Evolutionary conservation across 768 basidiomycete genomes (phyloP).

Genomic region (Sistotremastrum suecicum): DNA sequence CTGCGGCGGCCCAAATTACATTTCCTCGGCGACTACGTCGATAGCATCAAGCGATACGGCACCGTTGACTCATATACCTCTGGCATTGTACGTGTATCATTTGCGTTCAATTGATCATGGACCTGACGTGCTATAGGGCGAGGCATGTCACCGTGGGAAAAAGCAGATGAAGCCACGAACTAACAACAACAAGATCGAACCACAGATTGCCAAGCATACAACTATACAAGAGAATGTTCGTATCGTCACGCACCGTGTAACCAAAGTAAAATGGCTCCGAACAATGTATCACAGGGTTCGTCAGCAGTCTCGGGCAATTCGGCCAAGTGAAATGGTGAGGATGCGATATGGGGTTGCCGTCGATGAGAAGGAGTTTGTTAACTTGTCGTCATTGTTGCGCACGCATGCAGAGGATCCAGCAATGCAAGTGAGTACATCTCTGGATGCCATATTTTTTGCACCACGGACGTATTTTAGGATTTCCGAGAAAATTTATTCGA

Average conservation of each 20-base stretch:
- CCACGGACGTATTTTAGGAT: conserved; percentile 8
- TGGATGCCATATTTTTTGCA: not conserved
- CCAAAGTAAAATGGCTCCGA: not conserved
- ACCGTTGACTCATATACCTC: conserved; percentile 23
- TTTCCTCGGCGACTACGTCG: conserved; percentile 19
- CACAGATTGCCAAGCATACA: not conserved
- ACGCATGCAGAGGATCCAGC: not conserved
- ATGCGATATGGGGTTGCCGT: too few species aligned
- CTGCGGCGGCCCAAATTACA: conserved; percentile 22
- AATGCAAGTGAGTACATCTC: not conserved
- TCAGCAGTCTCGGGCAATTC: not conserved
- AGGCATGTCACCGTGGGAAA: too few species aligned
- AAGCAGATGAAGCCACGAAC: too few species aligned
- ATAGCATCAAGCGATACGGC: conserved; percentile 15
- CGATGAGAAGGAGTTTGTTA: too few species aligned
- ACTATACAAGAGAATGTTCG: not conserved
- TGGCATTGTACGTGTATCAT: conserved; percentile 14
- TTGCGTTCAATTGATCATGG: too few species aligned
- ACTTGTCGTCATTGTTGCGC: not conserved
- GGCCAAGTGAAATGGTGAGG: too few species aligned
- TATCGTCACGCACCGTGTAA: not conserved
- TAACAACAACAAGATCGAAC: too few species aligned
- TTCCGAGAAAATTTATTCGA: conserved; percentile 14
- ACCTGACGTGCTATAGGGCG: too few species aligned
- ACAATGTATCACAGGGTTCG: not conserved